phyloP scores from a whole-genome alignment of 371 early-diverging fungal species.

The Mucor velutinosus region DNA sequence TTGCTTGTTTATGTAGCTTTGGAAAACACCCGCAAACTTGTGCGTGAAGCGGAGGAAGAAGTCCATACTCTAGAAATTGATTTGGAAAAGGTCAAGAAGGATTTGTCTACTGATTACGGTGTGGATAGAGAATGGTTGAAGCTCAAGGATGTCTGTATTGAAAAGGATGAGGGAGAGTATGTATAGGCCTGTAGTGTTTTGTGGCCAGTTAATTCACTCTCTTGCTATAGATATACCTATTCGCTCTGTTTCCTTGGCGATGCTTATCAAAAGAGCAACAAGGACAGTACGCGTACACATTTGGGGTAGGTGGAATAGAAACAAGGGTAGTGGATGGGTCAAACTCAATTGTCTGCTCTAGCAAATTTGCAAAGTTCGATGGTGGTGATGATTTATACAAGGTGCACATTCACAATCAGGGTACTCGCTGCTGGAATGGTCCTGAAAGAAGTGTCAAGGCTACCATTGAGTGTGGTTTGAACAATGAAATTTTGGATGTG shows the following conservation, averaged over 20 bases:
- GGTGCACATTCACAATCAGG: constrained; percentile 68
- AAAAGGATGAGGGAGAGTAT: constrained; percentile 74
- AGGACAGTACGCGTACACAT: constrained; percentile 53
- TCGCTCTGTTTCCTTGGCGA: constrained; percentile 80
- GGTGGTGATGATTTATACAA: constrained; percentile 45
- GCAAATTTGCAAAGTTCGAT: constrained; percentile 36
- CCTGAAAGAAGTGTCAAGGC: constrained; percentile 71
- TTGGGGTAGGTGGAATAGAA: constrained; percentile 64
- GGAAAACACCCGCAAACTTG: constrained; percentile 37
- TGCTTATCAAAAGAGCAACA: constrained; percentile 74
- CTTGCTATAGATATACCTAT: constrained; percentile 68
- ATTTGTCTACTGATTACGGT: constrained; percentile 66
- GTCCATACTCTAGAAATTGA: constrained; percentile 35
- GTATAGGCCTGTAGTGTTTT: constrained; percentile 18
- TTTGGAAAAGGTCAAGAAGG: constrained; percentile 38
- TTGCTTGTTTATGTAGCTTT: constrained; percentile 27
- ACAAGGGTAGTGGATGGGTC: background rate
- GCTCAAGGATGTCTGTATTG: constrained; percentile 70
- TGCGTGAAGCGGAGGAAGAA: constrained; percentile 42
- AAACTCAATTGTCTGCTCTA: background rate
- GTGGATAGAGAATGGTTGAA: constrained; percentile 60
- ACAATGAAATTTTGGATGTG: constrained; percentile 69
- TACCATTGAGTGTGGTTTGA: constrained; percentile 66
- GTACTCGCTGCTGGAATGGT: constrained; percentile 93
- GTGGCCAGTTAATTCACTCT: background rate